These are phyloP conservation scores for Pleurotus citrinopileatus DNA, from an alignment of 768 basidiomycete genomes.

Conservation along the genomic window DNA sequence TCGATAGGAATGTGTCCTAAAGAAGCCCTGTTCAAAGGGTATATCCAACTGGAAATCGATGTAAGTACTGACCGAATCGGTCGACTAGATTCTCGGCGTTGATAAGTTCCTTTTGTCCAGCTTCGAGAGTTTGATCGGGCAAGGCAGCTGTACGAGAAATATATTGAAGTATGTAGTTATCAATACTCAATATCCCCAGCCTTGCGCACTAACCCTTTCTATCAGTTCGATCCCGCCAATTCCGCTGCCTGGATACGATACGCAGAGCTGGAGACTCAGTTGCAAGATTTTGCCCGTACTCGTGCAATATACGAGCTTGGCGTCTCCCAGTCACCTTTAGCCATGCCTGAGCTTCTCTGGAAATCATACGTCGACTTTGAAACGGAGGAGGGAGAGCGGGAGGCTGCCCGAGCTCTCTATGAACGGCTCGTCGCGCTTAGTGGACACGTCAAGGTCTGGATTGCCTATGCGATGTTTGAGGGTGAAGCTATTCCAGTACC, in stretches of 20 bases:
- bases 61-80: slow-evolving; percentile 36
- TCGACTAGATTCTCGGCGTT: background rate
- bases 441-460: slow-evolving; percentile 97
- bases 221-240: slow-evolving; percentile 83
- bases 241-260: slow-evolving; percentile 95
- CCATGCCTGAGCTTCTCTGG: slow-evolving; percentile 94
- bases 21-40: slow-evolving; percentile 92
- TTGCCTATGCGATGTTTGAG: slow-evolving; percentile 92
- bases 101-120: slow-evolving; percentile 28
- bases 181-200: background rate
- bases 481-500: slow-evolving; percentile 69
- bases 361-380: slow-evolving; percentile 98
- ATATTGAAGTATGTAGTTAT: slow-evolving; percentile 67
- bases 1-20: slow-evolving; percentile 97
- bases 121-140: slow-evolving; percentile 96
- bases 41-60: slow-evolving; percentile 91
- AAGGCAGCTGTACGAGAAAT: slow-evolving; percentile 89
- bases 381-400: slow-evolving; percentile 89
- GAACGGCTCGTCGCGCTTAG: slow-evolving; percentile 84
- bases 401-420: slow-evolving; percentile 79
- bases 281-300: slow-evolving; percentile 85
- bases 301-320: slow-evolving; percentile 95
- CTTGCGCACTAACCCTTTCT: background rate
- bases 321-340: slow-evolving; percentile 75
- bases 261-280: slow-evolving; percentile 84